Percentiles rank a stretch among this genome's conserved stretches.
phyloP scores from a whole-genome alignment of 805 yeast species.

The Kurtzmaniella fragi region DNA sequence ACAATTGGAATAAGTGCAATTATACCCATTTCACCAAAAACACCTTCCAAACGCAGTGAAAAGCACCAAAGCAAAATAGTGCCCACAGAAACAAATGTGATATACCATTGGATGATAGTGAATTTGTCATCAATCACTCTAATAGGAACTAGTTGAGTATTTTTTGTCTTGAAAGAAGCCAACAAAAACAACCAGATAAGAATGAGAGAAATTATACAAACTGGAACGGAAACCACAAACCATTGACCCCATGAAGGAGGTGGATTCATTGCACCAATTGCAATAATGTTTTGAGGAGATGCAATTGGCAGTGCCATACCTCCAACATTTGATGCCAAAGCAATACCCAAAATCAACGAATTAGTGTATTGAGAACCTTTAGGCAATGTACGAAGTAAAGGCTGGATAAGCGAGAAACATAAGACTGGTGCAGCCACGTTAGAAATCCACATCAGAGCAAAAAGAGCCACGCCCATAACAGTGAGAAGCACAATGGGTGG shows the following conservation, averaged over 20 bases:
- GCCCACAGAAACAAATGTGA: constrained; percentile 55
- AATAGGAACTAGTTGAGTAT: constrained; percentile 49
- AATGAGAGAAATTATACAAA: constrained; percentile 35
- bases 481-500: constrained; percentile 45
- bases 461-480: constrained; percentile 46
- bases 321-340: constrained; percentile 47
- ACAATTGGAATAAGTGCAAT: constrained; percentile 85
- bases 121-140: constrained; percentile 62
- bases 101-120: constrained; percentile 69
- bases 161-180: constrained; percentile 45
- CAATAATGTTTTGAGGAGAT: constrained; percentile 52
- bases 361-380: constrained; percentile 35
- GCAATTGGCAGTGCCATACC: constrained; percentile 56
- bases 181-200: constrained; percentile 48
- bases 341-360: constrained; percentile 43
- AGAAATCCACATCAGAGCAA: constrained; percentile 55
- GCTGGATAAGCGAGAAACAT: constrained; percentile 47
- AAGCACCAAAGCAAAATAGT: constrained; percentile 91
- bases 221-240: constrained; percentile 49
- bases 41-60: constrained; percentile 63
- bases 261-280: constrained; percentile 48
- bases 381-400: constrained; percentile 42
- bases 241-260: constrained; percentile 55
- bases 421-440: constrained; percentile 55
- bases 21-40: constrained; percentile 96